Conservation (phyloP, 106 monocot genomes). For the Ottelia alismoides region DNA sequence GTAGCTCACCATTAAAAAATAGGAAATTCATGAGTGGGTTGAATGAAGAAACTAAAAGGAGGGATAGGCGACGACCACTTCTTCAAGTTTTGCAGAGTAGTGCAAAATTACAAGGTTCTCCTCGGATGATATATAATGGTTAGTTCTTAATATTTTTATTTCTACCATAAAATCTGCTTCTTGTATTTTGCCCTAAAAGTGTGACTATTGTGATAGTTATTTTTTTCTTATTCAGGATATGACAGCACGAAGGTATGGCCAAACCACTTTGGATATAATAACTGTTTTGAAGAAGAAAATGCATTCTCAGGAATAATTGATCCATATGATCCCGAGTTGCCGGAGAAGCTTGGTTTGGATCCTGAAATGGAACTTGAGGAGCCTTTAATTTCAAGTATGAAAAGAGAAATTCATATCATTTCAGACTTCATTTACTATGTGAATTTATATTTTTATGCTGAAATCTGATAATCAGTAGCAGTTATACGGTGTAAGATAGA, state of each 20-base stretch:
- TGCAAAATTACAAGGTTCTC: slow-evolving; percentile 33
- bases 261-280: slow-evolving; percentile 21
- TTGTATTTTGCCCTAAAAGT: slow-evolving; percentile 13
- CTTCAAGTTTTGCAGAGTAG: slow-evolving; percentile 72
- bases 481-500: no score
- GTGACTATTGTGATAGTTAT: slow-evolving; percentile 30
- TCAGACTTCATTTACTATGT: no score
- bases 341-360: slow-evolving; percentile 20
- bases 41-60: slow-evolving; percentile 58
- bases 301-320: slow-evolving; percentile 33
- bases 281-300: slow-evolving; percentile 24
- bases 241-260: slow-evolving; percentile 25
- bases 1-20: no score
- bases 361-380: slow-evolving; percentile 18
- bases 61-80: slow-evolving; percentile 58
- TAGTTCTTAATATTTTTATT: slow-evolving; percentile 4
- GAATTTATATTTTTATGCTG: no score
- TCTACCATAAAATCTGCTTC: slow-evolving; percentile 11
- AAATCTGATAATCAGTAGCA: no score
- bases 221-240: slow-evolving; percentile 25
- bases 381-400: slow-evolving; percentile 4
- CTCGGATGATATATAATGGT: slow-evolving; percentile 15
- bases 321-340: slow-evolving; percentile 22
- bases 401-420: background rate
- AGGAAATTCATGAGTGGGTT: slow-evolving; percentile 22